Percentiles rank a stretch among this genome's conserved stretches.
Evolutionary conservation across 192 early-diverging fungal genomes (phyloP).

Genomic region (Coemansia sp.): DNA sequence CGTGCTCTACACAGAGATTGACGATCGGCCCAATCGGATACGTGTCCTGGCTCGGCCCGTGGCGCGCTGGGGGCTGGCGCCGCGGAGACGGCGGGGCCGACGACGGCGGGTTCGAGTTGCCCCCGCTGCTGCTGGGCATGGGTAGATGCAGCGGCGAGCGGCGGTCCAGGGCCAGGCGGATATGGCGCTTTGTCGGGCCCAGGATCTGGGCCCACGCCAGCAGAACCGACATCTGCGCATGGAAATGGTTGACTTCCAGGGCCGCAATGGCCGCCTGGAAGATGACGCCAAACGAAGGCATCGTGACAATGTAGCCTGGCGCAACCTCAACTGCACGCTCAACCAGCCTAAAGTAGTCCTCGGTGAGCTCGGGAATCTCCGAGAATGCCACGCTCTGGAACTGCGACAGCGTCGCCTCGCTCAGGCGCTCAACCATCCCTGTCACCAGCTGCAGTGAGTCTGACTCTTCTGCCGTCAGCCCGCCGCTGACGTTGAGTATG

Average conservation of each 20-base stretch:
- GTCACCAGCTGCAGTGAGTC: conserved; percentile 46
- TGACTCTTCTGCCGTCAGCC: conserved; percentile 41
- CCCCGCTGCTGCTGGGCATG: background rate
- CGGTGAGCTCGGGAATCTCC: conserved; percentile 35
- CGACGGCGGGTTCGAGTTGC: background rate
- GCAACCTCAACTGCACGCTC: conserved; percentile 34
- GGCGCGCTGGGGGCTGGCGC: conserved; percentile 3
- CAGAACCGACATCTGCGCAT: conserved; percentile 34
- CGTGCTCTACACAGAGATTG: conserved; percentile 30
- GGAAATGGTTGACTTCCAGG: conserved; percentile 35
- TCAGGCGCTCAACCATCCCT: conserved; percentile 59
- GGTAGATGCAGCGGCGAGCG: background rate
- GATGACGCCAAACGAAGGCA: conserved; percentile 15
- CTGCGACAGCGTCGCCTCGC: conserved; percentile 57
- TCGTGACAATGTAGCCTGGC: conserved; percentile 17
- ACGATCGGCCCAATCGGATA: conserved; percentile 33
- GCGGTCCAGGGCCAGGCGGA: conserved; percentile 22
- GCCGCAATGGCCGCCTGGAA: conserved; percentile 37
- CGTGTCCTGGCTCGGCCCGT: conserved; percentile 5
- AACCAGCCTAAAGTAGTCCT: conserved; percentile 42
- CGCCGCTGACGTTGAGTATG: conserved; percentile 59
- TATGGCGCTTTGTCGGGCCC: conserved; percentile 39
- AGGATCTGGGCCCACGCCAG: conserved; percentile 34
- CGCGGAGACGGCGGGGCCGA: conserved; percentile 5
- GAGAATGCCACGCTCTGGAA: conserved; percentile 47